Evolutionary conservation across 306 rosid species (phyloP).

Genomic region (Alnus glutinosa): DNA sequence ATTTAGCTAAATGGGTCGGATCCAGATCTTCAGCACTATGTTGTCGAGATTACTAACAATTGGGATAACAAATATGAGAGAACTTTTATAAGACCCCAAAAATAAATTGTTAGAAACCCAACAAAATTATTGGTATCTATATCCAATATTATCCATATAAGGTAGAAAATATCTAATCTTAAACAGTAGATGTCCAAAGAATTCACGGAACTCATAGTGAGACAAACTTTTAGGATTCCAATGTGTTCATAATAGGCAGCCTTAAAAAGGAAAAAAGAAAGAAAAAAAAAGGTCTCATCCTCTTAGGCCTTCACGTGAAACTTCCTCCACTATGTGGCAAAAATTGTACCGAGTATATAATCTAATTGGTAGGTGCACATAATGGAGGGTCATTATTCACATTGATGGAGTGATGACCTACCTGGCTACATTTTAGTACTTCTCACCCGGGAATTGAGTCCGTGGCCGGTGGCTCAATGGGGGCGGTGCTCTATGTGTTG

Average conservation of each 20-base stretch:
- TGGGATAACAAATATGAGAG: too few species aligned
- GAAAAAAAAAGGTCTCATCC: background rate
- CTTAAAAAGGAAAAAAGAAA: too few species aligned
- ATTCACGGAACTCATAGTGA: background rate
- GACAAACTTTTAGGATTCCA: constrained; percentile 12
- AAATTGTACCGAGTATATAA: constrained; percentile 22
- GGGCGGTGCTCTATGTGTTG: constrained; percentile 81
- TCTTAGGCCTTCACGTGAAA: constrained; percentile 15
- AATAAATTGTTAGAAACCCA: too few species aligned
- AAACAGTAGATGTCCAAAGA: background rate
- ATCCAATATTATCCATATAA: too few species aligned
- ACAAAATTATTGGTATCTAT: too few species aligned
- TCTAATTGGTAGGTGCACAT: constrained; percentile 23
- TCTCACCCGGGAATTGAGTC: constrained; percentile 48
- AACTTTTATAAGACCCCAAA: too few species aligned
- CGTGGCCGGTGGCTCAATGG: constrained; percentile 99
- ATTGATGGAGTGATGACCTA: constrained; percentile 56
- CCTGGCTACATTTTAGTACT: constrained; percentile 38
- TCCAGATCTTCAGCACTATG: too few species aligned
- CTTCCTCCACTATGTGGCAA: constrained; percentile 26
- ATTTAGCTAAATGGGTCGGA: too few species aligned
- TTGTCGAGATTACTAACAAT: too few species aligned
- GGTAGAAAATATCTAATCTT: too few species aligned
- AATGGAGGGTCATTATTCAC: constrained; percentile 49
- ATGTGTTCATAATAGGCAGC: background rate